These are phyloP conservation scores for Fusarium praegraminearum DNA, from an alignment of 2,329 filamentous ascomycete species.

Conservation along the genomic window DNA sequence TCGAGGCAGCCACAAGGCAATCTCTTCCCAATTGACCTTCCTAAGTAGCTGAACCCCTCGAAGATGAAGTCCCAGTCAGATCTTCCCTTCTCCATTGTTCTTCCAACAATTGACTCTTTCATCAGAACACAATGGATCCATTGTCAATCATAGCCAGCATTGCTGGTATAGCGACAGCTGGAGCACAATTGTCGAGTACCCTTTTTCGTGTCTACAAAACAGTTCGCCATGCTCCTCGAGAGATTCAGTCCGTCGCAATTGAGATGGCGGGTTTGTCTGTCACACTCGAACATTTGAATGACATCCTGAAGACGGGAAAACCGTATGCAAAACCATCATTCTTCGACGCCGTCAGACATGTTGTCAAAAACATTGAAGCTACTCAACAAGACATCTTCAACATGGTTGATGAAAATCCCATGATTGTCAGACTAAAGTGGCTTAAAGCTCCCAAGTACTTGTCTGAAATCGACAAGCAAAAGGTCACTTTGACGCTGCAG, in stretches of 20 bases:
- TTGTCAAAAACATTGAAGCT: constrained; percentile 11
- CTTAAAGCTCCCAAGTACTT: constrained; percentile 10
- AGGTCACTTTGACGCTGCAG: constrained; percentile 24
- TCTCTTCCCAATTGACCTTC: neutral
- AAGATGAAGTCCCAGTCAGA: neutral
- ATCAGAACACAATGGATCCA: constrained; percentile 20
- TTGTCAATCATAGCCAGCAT: constrained; percentile 31
- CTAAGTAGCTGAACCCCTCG: neutral
- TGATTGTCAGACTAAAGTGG: constrained; percentile 12
- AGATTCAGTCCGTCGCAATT: constrained; percentile 11
- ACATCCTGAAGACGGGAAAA: constrained; percentile 9
- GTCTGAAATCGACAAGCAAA: constrained; percentile 35
- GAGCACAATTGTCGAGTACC: constrained; percentile 20
- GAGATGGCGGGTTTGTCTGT: constrained; percentile 21
- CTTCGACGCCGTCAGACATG: constrained; percentile 1
- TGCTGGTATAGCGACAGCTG: constrained; percentile 33
- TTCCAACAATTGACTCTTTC: too few relatives aligned
- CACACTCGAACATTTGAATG: constrained; percentile 19
- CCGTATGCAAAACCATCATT: constrained; percentile 3
- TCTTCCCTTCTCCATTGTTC: neutral
- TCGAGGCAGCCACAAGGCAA: constrained; percentile 25
- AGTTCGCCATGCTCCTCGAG: constrained; percentile 8
- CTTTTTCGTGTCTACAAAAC: constrained; percentile 21
- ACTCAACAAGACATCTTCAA: constrained; percentile 16
- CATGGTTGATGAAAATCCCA: neutral